Conservation (phyloP, 305 asterid genomes). For the Fraxinus platypoda region DNA sequence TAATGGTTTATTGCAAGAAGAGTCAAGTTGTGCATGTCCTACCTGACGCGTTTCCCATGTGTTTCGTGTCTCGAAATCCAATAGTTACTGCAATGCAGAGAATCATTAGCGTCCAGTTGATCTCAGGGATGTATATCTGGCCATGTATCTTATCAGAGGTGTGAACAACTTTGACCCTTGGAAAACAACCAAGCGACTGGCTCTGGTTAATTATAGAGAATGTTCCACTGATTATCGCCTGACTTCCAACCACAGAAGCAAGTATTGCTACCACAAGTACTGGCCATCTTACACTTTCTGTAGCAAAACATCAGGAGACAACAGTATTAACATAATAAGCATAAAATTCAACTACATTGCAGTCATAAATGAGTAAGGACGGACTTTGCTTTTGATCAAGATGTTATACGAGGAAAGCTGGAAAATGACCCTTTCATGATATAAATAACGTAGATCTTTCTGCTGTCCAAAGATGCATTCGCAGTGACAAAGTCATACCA, state of each 20-base stretch:
- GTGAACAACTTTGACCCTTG: slow-evolving; percentile 91
- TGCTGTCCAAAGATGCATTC: neutral
- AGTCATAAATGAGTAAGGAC: neutral
- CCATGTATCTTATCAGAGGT: slow-evolving; percentile 86
- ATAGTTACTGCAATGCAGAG: slow-evolving; percentile 94
- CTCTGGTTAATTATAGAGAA: slow-evolving; percentile 96
- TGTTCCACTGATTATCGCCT: slow-evolving; percentile 95
- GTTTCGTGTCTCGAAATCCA: slow-evolving; percentile 89
- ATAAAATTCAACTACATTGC: neutral
- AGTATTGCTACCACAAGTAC: slow-evolving; percentile 85
- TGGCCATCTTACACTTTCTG: slow-evolving; percentile 88
- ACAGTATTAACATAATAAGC: slow-evolving; percentile 3
- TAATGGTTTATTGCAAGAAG: neutral
- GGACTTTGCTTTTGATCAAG: neutral
- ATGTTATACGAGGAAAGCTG: neutral
- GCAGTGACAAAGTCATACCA: slow-evolving; percentile 40
- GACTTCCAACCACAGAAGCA: slow-evolving; percentile 97
- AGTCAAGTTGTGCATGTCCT: neutral
- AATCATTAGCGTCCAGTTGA: slow-evolving; percentile 94
- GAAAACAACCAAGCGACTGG: slow-evolving; percentile 93
- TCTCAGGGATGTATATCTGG: slow-evolving; percentile 95
- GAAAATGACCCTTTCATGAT: neutral
- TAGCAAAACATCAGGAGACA: slow-evolving; percentile 7
- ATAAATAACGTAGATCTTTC: neutral
- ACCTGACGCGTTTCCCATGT: slow-evolving; percentile 98